Evolutionary conservation across 352 stramenopile genomes (phyloP).

Genomic region (Proteromonas lacertae): DNA sequence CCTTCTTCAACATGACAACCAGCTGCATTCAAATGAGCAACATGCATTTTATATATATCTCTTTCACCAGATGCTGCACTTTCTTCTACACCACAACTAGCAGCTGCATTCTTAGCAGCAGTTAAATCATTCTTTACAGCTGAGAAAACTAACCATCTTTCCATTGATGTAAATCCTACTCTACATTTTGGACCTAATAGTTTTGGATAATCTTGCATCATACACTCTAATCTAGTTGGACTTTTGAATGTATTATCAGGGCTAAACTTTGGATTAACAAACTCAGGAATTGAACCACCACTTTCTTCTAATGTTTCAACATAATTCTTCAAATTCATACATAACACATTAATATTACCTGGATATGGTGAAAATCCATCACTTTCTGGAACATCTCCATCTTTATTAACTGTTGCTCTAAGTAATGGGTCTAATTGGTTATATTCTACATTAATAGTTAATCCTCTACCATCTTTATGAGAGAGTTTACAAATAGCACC

Average conservation of each 20-base stretch:
- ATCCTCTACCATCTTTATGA: conserved; percentile 13
- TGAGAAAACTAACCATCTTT: conserved; percentile 31
- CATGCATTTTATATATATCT: conserved; percentile 24
- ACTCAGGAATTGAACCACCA: conserved; percentile 43
- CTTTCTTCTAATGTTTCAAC: conserved; percentile 9
- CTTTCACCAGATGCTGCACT: conserved; percentile 16
- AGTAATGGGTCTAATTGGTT: conserved; percentile 69
- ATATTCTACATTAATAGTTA: conserved; percentile 73
- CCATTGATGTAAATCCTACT: conserved; percentile 47
- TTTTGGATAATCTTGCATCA: conserved; percentile 70
- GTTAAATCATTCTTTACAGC: conserved; percentile 37
- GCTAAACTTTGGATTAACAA: conserved; percentile 67
- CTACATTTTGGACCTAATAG: conserved; percentile 18
- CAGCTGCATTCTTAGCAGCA: conserved; percentile 13
- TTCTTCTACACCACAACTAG: conserved; percentile 13
- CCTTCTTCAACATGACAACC: conserved; percentile 15
- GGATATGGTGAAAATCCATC: conserved; percentile 34
- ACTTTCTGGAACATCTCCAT: conserved; percentile 26
- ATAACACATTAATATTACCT: conserved; percentile 60
- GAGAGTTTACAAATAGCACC: conserved; percentile 35
- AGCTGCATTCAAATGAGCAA: conserved; percentile 13
- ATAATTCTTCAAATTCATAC: conserved; percentile 37
- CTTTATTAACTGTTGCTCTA: conserved; percentile 14
- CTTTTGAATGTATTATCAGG: conserved; percentile 51
- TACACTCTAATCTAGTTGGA: conserved; percentile 53